A percentile compares a stretch with the other conserved stretches of the same genome.
Evolutionary conservation across 2,329 filamentous ascomycete genomes (phyloP).

Genomic region (Podosphaera fusca): DNA sequence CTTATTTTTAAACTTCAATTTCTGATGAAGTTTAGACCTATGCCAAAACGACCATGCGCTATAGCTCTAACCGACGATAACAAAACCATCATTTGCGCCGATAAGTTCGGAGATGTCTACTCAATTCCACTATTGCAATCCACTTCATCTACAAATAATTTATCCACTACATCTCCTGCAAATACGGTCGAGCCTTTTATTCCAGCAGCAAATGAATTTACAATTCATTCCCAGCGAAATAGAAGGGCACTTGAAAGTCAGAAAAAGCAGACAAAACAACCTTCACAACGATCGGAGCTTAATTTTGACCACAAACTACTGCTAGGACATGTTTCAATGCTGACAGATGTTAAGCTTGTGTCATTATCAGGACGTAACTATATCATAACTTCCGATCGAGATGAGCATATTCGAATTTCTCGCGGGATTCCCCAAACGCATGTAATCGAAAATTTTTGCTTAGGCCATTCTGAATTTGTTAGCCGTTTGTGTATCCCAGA

Average conservation of each 20-base stretch:
- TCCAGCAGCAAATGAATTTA: conserved; percentile 32
- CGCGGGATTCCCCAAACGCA: conserved; percentile 62
- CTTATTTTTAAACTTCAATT: neutral
- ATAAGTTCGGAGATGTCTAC: conserved; percentile 97
- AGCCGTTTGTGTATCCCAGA: conserved; percentile 46
- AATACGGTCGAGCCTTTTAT: conserved; percentile 17
- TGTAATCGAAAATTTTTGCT: conserved; percentile 71
- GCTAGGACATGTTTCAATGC: conserved; percentile 84
- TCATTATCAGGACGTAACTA: conserved; percentile 25
- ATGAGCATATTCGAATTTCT: conserved; percentile 75
- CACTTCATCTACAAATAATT: conserved; percentile 5
- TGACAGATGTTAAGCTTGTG: conserved; percentile 49
- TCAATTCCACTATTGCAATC: conserved; percentile 44
- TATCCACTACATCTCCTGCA: conserved; percentile 3
- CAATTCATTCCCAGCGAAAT: conserved; percentile 42
- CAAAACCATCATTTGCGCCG: conserved; percentile 54
- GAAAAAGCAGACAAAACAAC: conserved; percentile 20
- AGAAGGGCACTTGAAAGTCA: conserved; percentile 35
- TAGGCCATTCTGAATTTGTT: conserved; percentile 73
- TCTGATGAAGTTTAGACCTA: conserved; percentile 23
- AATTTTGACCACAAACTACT: conserved; percentile 55
- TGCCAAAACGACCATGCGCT: conserved; percentile 76
- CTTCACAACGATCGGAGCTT: conserved; percentile 16
- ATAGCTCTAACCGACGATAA: conserved; percentile 44
- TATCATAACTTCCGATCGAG: conserved; percentile 44